These are phyloP conservation scores for Vitis hybrid DNA, from an alignment of 177 flowering plant species.

Conservation along the genomic window DNA sequence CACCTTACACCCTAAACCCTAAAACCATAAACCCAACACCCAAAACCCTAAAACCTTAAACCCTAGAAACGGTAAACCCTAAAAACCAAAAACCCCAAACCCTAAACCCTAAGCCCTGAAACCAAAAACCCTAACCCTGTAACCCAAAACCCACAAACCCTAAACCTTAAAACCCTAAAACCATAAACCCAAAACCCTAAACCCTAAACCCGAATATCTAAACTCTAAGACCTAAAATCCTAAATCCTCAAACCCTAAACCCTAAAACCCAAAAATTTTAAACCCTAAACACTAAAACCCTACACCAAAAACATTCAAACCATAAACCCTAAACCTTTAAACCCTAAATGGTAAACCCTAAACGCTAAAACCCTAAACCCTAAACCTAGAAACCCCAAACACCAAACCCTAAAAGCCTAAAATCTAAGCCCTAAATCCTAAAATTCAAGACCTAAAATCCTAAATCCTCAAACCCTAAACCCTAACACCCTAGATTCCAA, in stretches of 20 bases:
- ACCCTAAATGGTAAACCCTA: too few species aligned
- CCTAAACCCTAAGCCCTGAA: constrained; percentile 2
- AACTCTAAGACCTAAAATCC: background rate
- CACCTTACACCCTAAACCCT: too few species aligned
- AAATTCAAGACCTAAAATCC: too few species aligned
- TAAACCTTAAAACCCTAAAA: background rate
- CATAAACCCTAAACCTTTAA: constrained; percentile 2
- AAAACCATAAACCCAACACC: too few species aligned
- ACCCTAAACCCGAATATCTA: constrained; percentile 3
- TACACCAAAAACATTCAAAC: background rate
- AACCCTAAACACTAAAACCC: constrained; percentile 10
- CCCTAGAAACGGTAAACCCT: background rate
- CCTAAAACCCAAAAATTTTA: constrained; percentile 3
- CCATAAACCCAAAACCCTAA: background rate
- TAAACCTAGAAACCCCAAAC: too few species aligned
- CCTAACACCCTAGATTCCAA: too few species aligned
- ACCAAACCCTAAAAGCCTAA: background rate
- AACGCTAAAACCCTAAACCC: too few species aligned
- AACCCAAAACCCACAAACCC: background rate
- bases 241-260: too few species aligned
- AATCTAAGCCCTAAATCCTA: too few species aligned
- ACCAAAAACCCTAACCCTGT: background rate
- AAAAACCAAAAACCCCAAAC: background rate
- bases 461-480: too few species aligned
- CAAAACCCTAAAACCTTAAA: constrained; percentile 4